These are phyloP conservation scores for Aspergillus sp. DNA, from an alignment of 2,329 filamentous ascomycete genomes.

Conservation along the genomic window DNA sequence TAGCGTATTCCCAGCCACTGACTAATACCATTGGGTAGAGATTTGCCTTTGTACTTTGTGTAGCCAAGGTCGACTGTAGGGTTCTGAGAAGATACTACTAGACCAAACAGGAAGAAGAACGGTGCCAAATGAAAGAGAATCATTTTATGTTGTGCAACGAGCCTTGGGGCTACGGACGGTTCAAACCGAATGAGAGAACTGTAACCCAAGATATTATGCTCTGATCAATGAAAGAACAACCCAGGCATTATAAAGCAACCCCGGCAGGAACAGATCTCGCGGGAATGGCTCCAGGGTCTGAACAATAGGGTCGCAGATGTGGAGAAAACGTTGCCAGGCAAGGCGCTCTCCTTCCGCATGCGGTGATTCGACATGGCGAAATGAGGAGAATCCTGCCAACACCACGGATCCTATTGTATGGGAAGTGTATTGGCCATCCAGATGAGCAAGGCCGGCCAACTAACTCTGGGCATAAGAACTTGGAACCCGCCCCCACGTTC, in stretches of 20 bases:
- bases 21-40: conserved; percentile 59
- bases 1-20: conserved; percentile 77
- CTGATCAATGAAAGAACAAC: background rate
- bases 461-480: no score
- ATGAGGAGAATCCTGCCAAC: background rate
- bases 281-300: background rate
- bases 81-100: conserved; percentile 28
- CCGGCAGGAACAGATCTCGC: background rate
- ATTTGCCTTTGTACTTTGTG: conserved; percentile 63
- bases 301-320: background rate
- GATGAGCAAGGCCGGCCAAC: background rate
- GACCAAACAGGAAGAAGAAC: conserved; percentile 18
- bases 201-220: background rate
- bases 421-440: background rate
- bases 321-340: background rate
- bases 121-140: conserved; percentile 3
- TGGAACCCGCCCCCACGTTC: no score
- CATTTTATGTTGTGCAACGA: background rate
- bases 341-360: background rate
- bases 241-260: background rate
- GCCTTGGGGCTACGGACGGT: background rate
- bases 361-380: background rate
- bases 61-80: conserved; percentile 65
- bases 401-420: background rate
- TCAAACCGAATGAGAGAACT: background rate